phyloP scores from a whole-genome alignment of 352 stramenopile species.

The Pythium volutum region DNA sequence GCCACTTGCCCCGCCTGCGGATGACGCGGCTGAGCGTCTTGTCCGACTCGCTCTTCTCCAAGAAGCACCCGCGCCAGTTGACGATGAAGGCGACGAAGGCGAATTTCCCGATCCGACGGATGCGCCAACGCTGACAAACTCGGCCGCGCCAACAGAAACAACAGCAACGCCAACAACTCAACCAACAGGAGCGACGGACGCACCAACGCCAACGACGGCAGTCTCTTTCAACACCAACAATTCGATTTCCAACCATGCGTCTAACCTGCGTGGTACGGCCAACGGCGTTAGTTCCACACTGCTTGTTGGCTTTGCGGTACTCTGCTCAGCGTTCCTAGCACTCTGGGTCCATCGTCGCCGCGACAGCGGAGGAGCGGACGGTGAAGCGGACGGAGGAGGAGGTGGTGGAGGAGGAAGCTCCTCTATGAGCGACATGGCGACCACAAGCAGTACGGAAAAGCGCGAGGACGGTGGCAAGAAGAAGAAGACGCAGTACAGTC shows the following conservation, averaged over 20 bases:
- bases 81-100: background rate
- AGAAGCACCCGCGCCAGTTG: background rate
- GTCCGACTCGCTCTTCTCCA: background rate
- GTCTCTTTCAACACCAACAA: conserved; percentile 7
- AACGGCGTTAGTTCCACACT: conserved; percentile 16
- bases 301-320: conserved; percentile 11
- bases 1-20: background rate
- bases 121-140: background rate
- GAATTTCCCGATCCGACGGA: conserved; percentile 11
- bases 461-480: conserved; percentile 21
- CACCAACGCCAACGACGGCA: conserved; percentile 7
- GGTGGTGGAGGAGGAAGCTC: background rate
- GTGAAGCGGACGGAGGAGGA: background rate
- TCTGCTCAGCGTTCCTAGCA: conserved; percentile 19
- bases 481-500: conserved; percentile 61
- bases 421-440: conserved; percentile 22
- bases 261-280: background rate
- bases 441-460: conserved; percentile 19
- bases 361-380: conserved; percentile 1
- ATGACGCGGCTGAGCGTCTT: background rate
- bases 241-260: conserved; percentile 2
- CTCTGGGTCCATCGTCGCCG: conserved; percentile 22
- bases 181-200: conserved; percentile 7
- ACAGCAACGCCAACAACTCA: conserved; percentile 4
- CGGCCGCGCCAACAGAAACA: background rate